phyloP scores from a whole-genome alignment of 257 asterid genomes.

The Salvia miltiorrhiza region DNA sequence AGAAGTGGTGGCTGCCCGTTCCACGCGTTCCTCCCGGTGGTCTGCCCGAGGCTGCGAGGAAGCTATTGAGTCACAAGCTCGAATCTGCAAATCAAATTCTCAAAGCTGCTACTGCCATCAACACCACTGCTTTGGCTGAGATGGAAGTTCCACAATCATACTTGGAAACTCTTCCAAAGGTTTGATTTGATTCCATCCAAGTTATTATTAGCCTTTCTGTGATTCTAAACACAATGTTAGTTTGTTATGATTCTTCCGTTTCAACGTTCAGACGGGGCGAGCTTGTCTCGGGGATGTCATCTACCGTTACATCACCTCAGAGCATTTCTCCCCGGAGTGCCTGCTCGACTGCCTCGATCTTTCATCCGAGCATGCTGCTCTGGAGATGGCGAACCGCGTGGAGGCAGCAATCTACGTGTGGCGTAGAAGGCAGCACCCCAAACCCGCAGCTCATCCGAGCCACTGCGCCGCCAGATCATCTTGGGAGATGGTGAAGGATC shows the following conservation, averaged over 20 bases:
- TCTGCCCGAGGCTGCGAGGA: slow-evolving; percentile 60
- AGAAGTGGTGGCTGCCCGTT: slow-evolving; percentile 98
- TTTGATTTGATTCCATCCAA: slow-evolving; percentile 22
- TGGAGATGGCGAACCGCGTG: slow-evolving; percentile 85
- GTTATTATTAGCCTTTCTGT: background rate
- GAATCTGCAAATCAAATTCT: slow-evolving; percentile 88
- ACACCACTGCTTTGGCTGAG: slow-evolving; percentile 66
- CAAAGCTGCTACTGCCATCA: slow-evolving; percentile 86
- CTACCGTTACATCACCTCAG: slow-evolving; percentile 82
- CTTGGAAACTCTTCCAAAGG: slow-evolving; percentile 92
- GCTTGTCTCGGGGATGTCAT: slow-evolving; percentile 84
- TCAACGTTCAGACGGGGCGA: slow-evolving; percentile 60
- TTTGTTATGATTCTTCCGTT: background rate
- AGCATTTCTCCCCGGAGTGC: slow-evolving; percentile 80
- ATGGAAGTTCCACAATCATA: slow-evolving; percentile 94
- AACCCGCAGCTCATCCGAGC: slow-evolving; percentile 46
- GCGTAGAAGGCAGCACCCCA: slow-evolving; percentile 57
- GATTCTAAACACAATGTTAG: too few relatives aligned
- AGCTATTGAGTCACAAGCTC: slow-evolving; percentile 55
- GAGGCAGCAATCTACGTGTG: slow-evolving; percentile 84
- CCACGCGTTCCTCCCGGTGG: slow-evolving; percentile 88
- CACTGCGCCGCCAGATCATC: slow-evolving; percentile 67
- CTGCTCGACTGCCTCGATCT: slow-evolving; percentile 86
- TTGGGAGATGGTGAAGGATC: slow-evolving; percentile 84
- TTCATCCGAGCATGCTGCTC: slow-evolving; percentile 77